Evolutionary conservation across 192 early-diverging fungal species (phyloP).

Genomic region (Radiomyces spectabilis): DNA sequence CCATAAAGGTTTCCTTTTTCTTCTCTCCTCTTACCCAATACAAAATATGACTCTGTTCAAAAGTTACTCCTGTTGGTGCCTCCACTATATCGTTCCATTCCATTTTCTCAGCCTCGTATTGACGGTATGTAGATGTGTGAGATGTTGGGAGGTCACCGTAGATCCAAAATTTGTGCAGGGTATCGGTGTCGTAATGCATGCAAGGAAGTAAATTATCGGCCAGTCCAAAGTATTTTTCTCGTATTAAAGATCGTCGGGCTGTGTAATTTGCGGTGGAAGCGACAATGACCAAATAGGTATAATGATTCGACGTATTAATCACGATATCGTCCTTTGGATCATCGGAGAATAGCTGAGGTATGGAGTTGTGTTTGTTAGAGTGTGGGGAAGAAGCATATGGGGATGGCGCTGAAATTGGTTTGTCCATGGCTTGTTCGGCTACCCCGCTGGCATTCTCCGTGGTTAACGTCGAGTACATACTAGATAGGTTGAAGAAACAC

Average conservation of each 20-base stretch:
- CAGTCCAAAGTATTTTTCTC: conserved; percentile 46
- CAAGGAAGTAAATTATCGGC: conserved; percentile 43
- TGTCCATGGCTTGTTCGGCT: too few relatives aligned
- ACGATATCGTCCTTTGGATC: neutral
- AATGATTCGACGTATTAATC: conserved; percentile 29
- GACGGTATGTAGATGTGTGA: conserved; percentile 21
- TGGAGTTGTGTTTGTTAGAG: too few relatives aligned
- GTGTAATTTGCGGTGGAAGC: conserved; percentile 31
- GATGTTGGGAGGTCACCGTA: conserved; percentile 22
- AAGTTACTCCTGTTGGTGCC: conserved; percentile 1
- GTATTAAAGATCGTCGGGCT: conserved; percentile 36
- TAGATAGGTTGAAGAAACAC: too few relatives aligned
- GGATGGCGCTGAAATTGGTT: too few relatives aligned
- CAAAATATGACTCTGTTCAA: conserved; percentile 12
- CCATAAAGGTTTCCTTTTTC: conserved; percentile 3
- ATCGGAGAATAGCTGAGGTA: too few relatives aligned
- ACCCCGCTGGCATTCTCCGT: too few relatives aligned
- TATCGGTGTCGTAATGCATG: conserved; percentile 28
- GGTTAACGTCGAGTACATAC: too few relatives aligned
- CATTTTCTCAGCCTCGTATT: conserved; percentile 40
- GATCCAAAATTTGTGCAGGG: conserved; percentile 41
- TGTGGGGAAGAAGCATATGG: too few relatives aligned
- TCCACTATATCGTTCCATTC: conserved; percentile 42
- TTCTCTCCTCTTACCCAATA: conserved; percentile 16
- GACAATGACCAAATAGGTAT: conserved; percentile 41